Evolutionary conservation across 1,284 basidiomycete species (phyloP).

Genomic region (Ceratobasidium sp.): DNA sequence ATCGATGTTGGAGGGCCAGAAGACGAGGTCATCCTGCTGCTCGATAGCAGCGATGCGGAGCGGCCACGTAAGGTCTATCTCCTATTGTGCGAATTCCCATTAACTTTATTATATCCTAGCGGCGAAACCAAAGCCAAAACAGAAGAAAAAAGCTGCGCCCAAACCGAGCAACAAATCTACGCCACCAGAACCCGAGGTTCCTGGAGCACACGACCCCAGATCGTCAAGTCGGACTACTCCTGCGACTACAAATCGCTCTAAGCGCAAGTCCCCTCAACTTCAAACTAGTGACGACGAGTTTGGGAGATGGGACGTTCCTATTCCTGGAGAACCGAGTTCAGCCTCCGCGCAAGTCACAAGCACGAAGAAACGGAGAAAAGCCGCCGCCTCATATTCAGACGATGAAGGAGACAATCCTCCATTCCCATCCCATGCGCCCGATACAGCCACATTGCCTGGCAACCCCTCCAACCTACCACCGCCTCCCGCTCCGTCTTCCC

Average conservation of each 20-base stretch:
- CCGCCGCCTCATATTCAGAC: not conserved
- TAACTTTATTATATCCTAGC: not conserved
- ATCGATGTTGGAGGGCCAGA: slow-evolving; percentile 43
- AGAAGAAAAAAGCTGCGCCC: slow-evolving; percentile 28
- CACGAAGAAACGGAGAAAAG: slow-evolving; percentile 29
- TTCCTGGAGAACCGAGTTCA: slow-evolving; percentile 17
- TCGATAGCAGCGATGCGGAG: slow-evolving; percentile 36
- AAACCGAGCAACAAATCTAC: not conserved
- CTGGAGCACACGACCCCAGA: not conserved
- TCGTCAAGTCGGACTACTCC: not conserved
- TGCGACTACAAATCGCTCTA: not conserved
- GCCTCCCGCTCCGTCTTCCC: slow-evolving; percentile 13
- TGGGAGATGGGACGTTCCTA: slow-evolving; percentile 29
- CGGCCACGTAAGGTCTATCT: slow-evolving; percentile 7
- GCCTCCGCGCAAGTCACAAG: not conserved
- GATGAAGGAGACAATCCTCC: not conserved
- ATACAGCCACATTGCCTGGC: not conserved
- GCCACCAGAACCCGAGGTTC: not conserved
- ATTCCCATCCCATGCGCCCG: not conserved
- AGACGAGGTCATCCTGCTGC: slow-evolving; percentile 29
- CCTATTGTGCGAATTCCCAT: not conserved
- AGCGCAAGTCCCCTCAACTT: slow-evolving; percentile 26
- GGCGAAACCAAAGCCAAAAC: slow-evolving; percentile 33
- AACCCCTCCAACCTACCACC: not conserved
- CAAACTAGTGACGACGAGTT: slow-evolving; percentile 30